Conservation (phyloP, 75 land plant species). For the Larix kaempferi region DNA sequence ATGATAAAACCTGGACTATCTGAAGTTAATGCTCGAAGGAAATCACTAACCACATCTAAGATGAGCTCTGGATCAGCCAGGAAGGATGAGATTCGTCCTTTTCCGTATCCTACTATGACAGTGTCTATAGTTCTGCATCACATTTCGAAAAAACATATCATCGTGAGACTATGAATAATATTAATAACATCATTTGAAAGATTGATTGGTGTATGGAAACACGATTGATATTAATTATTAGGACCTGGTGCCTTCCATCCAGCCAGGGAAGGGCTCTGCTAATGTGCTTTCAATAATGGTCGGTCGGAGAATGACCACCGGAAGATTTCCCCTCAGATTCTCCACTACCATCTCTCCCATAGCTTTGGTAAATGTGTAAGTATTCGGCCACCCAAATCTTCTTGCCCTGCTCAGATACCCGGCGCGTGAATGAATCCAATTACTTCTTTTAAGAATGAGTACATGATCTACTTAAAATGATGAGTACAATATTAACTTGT, state of each 20-base stretch:
- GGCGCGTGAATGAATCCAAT: neutral
- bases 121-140: constrained; percentile 20
- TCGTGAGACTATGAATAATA: neutral
- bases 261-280: constrained; percentile 51
- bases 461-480: neutral
- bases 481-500: neutral
- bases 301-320: constrained; percentile 47
- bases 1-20: neutral
- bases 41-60: constrained; percentile 19
- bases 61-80: constrained; percentile 15
- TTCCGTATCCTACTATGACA: constrained; percentile 14
- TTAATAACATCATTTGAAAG: too few relatives aligned
- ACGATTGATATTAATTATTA: neutral
- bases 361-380: constrained; percentile 60
- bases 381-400: constrained; percentile 61
- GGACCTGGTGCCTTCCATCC: constrained; percentile 63
- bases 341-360: constrained; percentile 57
- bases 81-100: constrained; percentile 16
- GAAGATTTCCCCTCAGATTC: constrained; percentile 20
- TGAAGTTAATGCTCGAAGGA: too few relatives aligned
- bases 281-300: constrained; percentile 47
- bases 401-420: constrained; percentile 26
- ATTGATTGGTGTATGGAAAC: neutral
- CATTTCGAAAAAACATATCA: neutral
- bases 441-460: neutral